Evolutionary conservation across 208 protist genomes (phyloP), one percentile per base, ranked within the genome.

Genomic region (Acanthamoeba lenticulata): DNA sequence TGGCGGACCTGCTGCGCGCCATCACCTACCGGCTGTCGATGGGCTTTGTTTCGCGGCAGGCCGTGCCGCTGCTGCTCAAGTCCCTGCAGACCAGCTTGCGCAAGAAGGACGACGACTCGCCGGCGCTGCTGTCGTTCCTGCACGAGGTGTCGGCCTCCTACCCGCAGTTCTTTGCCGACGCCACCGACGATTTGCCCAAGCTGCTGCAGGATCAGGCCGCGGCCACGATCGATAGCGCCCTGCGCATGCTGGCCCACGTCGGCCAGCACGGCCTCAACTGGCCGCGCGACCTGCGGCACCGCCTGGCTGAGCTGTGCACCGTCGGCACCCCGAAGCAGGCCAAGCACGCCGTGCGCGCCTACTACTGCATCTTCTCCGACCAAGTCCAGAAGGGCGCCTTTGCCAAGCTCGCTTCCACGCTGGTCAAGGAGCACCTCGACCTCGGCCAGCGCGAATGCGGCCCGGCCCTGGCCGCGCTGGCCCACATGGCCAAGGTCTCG

Each of bases 241-340:
- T 90, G 21, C 49, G 55, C 27, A 90, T 90, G 49, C 55, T 90
- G n/a, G 83, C 47, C 55, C 45, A 67, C 29, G 83, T 90, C 11
- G 83, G 83, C 83, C 40, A 67, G 49, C 83, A 90, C 49, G 49
- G 45, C 47, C 55, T 90, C 38, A 60, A 90, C 67, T 90, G 83
- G 49, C 83, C 83, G 47, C 13, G 36, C 24, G 52, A 90, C 49
- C 83, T 67, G 45, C 55, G 83, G 2, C 44, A 34, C 49, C 42
- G 81, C 34, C 52, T 90, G 42, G 7, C 49, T 7, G 49, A 90
- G 29, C 38, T 90, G 44, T 57, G 49, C 44, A 67, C 34, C 34
- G 11, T 38, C 21, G 81, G 81, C 81, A 67, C 47, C 47, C 13
- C 52, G 47, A 9, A 57, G 81, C 81, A 90, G 47, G 0, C 81